A percentile compares a stretch with the other conserved stretches of the same genome.
phyloP scores from a whole-genome alignment of 805 yeast genomes.

The Starmerella floricola region DNA sequence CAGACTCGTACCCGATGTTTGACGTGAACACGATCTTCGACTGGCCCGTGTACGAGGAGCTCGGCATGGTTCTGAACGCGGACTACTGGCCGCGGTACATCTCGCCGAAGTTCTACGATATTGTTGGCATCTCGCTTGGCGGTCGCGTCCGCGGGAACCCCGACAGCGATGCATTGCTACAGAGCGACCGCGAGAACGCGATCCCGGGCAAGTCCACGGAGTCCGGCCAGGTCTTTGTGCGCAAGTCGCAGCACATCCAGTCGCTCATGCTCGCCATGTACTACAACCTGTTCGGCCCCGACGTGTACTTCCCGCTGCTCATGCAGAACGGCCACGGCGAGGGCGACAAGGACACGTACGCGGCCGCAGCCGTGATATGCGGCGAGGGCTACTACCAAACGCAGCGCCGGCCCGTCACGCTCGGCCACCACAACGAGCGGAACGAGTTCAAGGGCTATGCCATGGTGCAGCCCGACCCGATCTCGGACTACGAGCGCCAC shows the following conservation, averaged over 20 bases:
- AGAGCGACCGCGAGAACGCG: conserved; percentile 46
- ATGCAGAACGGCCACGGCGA: conserved; percentile 60
- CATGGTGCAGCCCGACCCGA: conserved; percentile 65
- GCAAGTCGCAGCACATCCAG: conserved; percentile 45
- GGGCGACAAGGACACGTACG: conserved; percentile 70
- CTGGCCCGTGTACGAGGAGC: conserved; percentile 41
- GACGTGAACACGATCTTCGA: conserved; percentile 51
- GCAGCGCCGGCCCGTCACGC: conserved; percentile 29
- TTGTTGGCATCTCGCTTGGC: conserved; percentile 46
- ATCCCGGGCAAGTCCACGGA: conserved; percentile 59
- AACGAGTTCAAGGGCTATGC: conserved; percentile 20
- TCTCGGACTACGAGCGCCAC: conserved; percentile 37
- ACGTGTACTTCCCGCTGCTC: conserved; percentile 45
- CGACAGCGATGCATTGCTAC: conserved; percentile 35
- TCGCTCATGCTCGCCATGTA: conserved; percentile 49
- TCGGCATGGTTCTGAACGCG: conserved; percentile 59
- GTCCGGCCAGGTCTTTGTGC: conserved; percentile 53
- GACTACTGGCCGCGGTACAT: conserved; percentile 83
- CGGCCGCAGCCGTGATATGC: conserved; percentile 57
- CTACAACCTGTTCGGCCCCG: conserved; percentile 55
- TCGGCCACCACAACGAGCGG: conserved; percentile 26
- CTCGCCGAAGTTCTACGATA: conserved; percentile 56
- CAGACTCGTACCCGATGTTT: conserved; percentile 61
- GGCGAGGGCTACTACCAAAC: conserved; percentile 47
- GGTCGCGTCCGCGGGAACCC: conserved; percentile 27